Evolutionary conservation across 2,329 filamentous ascomycete species (phyloP), one percentile per base, ranked within the genome.

Genomic region (Arthrinium puccinioides): DNA sequence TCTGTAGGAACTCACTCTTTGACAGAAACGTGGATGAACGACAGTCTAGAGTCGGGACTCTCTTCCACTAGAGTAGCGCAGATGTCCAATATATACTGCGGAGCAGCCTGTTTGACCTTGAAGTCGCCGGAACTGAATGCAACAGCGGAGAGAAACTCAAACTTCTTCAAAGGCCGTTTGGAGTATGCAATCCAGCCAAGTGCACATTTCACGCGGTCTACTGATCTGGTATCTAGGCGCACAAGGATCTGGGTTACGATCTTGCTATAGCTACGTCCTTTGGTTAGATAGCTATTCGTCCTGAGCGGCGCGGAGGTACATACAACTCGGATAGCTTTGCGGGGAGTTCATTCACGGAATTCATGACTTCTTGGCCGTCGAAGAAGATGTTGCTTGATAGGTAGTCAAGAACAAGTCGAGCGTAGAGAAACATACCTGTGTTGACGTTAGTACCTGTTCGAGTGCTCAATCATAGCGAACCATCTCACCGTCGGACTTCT

Each of bases 141-240:
- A 1, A 62, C 33, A 0, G 60, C 62, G 2, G 59, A 64, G 9
- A 48, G 41, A 6, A 64, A 44, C 32, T 64, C 61, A 2, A 49
- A 18, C 23, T 47, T 56, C 23, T 44, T 46, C 1, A 65, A 44
- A 1, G 61, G 61, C 0, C 58, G 44, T 29, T 54, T 58, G 1
- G 61, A 40, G 33, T 59, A 64, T 0, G 60, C 55, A 11, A 65
- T 53, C 61, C 60, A 65, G 4, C 56, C 49, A 3, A 63, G 36
- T 0, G 62, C 50, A 1, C 44, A 51, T 14, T 39, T 46, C 5
- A 62, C 27, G 2, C 59, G 54, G 0, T 42, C 33, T 1, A 53
- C 36, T 0, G 61, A 63, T 3, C 48, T 45, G 0, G 10, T 2
- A 24, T 60, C 53, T 0, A 60, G 38, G 3, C 46, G 40, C 0